Conservation (phyloP, 208 protist genomes). For the Herpetomonas samuelpessoai region DNA sequence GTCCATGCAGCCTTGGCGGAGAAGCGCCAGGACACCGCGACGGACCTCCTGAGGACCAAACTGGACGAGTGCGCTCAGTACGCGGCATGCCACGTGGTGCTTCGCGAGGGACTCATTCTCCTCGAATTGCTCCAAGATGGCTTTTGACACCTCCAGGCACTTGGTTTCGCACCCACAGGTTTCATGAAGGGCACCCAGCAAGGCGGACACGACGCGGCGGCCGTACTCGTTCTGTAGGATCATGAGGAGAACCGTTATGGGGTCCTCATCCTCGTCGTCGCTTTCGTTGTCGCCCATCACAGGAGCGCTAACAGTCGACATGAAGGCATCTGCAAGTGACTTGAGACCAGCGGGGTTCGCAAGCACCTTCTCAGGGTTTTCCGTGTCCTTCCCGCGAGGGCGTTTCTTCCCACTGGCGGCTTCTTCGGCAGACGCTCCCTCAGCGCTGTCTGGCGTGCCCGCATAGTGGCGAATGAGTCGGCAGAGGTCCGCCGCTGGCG, state of each 20-base stretch:
- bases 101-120: constrained; percentile 71
- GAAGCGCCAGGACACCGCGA: constrained; percentile 54
- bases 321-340: constrained; percentile 42
- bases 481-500: constrained; percentile 63
- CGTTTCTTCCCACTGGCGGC: constrained; percentile 18
- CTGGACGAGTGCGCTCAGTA: constrained; percentile 76
- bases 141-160: constrained; percentile 43
- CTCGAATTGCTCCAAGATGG: constrained; percentile 72
- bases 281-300: constrained; percentile 19
- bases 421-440: constrained; percentile 1
- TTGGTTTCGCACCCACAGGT: constrained; percentile 20
- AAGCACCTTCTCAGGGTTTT: too few relatives aligned
- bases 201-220: constrained; percentile 64
- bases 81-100: constrained; percentile 81
- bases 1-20: constrained; percentile 56
- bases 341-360: constrained; percentile 27
- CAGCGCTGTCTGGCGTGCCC: constrained; percentile 19
- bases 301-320: constrained; percentile 42
- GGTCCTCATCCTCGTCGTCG: constrained; percentile 37
- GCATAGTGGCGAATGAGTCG: constrained; percentile 56
- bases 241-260: constrained; percentile 65
- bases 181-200: constrained; percentile 49
- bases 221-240: constrained; percentile 79
- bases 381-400: constrained; percentile 5
- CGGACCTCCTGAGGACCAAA: constrained; percentile 42